Base-by-base conservation (phyloP, 176 grass and related monocot genomes). In the Ensete glaucum region DNA sequence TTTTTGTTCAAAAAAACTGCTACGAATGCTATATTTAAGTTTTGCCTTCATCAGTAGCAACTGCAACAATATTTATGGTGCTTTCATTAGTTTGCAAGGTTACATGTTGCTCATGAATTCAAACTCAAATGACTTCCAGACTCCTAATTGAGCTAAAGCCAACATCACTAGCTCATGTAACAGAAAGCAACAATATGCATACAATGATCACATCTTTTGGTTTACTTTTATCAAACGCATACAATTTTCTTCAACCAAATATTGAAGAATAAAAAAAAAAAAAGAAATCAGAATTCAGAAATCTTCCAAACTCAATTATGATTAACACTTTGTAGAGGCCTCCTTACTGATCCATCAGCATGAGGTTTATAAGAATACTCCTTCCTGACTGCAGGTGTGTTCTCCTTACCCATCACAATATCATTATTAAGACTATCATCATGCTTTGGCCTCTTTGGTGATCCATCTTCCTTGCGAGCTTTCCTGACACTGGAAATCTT, bases 401-500 rank as follows among this genome's bases (percentile, higher is more conserved):
- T 82, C 73, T 85, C 73, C 62, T 74, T 77, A 50, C 54, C 72
- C 6, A 73, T 54, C 52, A 76, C 23, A 3, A 50, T 16, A 52
- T 50, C 9, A 8, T 55, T 68, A 78, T 69, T 69, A 14, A 69
- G 16, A 11, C 29, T 56, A 21, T 15, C 13, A 8, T 48, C 77
- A 17, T 70, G 74, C 11, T 54, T 55, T 78, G 62, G 60, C 70
- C 60, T 78, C 6, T 15, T 4, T 3, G 20, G 48, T 14, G 55
- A 19, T 15, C 25, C 71, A 48, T n/a, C 79, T n/a, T 72, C 29
- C 65, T 74, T 67, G 16, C 73, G 82, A 54, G 73, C 23, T 82
- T 85, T 89, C 2, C 66, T 69, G 10, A 67, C 3, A 27, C 79
- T 82, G 19, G 76, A 85, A 77, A 82, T 79, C 64, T 71, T 77